A percentile compares a stretch with the other conserved stretches of the same genome.
Evolutionary conservation across 116 monocot genomes (phyloP).

Genomic region (Dioscorea cayenensis): DNA sequence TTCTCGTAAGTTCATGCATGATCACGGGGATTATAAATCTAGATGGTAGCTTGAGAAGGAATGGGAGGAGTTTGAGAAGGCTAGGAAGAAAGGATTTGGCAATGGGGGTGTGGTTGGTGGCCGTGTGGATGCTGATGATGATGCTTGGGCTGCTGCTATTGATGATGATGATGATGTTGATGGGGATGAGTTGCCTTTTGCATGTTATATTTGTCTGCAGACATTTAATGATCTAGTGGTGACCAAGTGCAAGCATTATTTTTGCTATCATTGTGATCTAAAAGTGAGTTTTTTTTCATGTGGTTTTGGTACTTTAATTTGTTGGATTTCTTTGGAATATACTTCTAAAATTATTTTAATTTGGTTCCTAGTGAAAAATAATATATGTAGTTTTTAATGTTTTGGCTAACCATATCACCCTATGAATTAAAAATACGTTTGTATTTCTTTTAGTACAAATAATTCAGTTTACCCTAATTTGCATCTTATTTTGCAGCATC

Average conservation of each 20-base stretch:
- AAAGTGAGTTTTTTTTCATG: conserved; percentile 41
- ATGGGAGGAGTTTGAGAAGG: conserved; percentile 91
- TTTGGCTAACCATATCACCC: neutral
- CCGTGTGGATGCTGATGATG: conserved; percentile 15
- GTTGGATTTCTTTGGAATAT: neutral
- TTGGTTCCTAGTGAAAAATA: neutral
- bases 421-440: neutral
- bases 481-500: conserved; percentile 53
- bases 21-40: conserved; percentile 93
- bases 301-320: neutral
- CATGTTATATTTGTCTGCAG: conserved; percentile 76
- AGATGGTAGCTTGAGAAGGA: conserved; percentile 99
- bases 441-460: neutral
- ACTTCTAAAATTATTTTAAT: neutral
- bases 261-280: conserved; percentile 94
- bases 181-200: conserved; percentile 74
- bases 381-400: neutral
- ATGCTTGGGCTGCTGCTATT: no score
- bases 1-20: conserved; percentile 98
- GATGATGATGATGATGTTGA: conserved; percentile 46
- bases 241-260: conserved; percentile 97
- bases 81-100: conserved; percentile 56
- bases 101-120: conserved; percentile 35
- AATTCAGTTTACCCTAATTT: neutral
- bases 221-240: conserved; percentile 83